Percentiles rank a stretch among this genome's conserved stretches.
Conservation (phyloP, 169 alveolate genomes). For the Perkinsus marinus region DNA sequence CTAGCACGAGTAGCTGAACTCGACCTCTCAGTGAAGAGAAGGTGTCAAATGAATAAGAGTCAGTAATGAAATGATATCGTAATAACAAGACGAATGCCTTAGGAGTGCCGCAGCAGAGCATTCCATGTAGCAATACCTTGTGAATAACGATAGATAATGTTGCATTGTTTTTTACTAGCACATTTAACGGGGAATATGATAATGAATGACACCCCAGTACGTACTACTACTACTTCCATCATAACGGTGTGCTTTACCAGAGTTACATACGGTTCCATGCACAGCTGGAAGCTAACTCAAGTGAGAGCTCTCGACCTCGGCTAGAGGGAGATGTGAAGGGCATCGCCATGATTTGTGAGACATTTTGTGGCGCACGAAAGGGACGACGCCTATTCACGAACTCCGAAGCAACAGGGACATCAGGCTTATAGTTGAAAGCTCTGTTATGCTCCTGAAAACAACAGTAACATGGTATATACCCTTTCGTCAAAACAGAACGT, state of each 20-base stretch:
- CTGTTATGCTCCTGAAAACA: neutral
- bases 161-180: neutral
- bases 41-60: too few species aligned
- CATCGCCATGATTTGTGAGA: neutral
- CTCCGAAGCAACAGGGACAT: neutral
- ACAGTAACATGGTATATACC: too few species aligned
- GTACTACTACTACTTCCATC: neutral
- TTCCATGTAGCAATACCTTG: too few species aligned
- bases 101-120: too few species aligned
- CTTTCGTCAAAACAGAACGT: too few species aligned
- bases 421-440: neutral
- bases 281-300: neutral
- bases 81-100: too few species aligned
- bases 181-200: neutral
- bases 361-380: neutral
- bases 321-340: neutral
- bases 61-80: too few species aligned
- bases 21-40: neutral
- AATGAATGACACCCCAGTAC: neutral
- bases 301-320: neutral
- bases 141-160: neutral
- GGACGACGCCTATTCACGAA: neutral
- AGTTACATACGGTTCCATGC: neutral
- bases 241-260: neutral
- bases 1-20: neutral